A percentile compares a stretch with the other conserved stretches of the same genome.
These are phyloP conservation scores for Trichoderma sp. DNA, from an alignment of 2,329 filamentous ascomycete genomes.

Conservation along the genomic window DNA sequence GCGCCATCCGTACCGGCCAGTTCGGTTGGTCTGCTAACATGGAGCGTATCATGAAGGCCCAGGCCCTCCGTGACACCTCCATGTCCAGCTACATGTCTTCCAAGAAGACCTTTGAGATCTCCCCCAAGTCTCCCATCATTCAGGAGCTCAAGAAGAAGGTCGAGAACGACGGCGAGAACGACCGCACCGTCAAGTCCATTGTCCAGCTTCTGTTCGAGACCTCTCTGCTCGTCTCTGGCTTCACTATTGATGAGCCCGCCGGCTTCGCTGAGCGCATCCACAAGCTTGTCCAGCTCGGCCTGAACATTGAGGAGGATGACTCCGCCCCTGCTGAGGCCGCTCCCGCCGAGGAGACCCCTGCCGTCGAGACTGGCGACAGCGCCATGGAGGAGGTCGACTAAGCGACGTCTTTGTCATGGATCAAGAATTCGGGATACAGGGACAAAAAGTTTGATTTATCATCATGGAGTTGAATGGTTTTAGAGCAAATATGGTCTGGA, in stretches of 20 bases:
- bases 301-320: constrained; percentile 96
- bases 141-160: constrained; percentile 99
- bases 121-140: constrained; percentile 96
- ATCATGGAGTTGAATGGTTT: constrained; percentile 49
- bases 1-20: constrained; percentile 98
- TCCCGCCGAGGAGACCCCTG: constrained; percentile 64
- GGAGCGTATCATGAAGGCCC: constrained; percentile 99
- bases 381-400: constrained; percentile 99
- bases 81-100: constrained; percentile 99
- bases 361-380: constrained; percentile 75
- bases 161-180: constrained; percentile 94
- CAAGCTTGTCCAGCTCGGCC: constrained; percentile 96
- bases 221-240: constrained; percentile 95
- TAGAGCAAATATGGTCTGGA: constrained; percentile 41
- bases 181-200: constrained; percentile 99
- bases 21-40: constrained; percentile 99
- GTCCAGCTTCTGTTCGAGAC: constrained; percentile 99
- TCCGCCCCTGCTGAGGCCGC: constrained; percentile 66
- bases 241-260: constrained; percentile 99
- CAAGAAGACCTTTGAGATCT: constrained; percentile 99
- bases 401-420: constrained; percentile 37
- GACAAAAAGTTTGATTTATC: constrained; percentile 44
- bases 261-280: constrained; percentile 98
- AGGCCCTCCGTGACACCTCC: constrained; percentile 98
- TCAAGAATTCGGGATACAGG: constrained; percentile 43